Evolutionary conservation across 2,329 filamentous ascomycete genomes (phyloP), one percentile per base, ranked within the genome.

Genomic region (Sporothrix luriei): DNA sequence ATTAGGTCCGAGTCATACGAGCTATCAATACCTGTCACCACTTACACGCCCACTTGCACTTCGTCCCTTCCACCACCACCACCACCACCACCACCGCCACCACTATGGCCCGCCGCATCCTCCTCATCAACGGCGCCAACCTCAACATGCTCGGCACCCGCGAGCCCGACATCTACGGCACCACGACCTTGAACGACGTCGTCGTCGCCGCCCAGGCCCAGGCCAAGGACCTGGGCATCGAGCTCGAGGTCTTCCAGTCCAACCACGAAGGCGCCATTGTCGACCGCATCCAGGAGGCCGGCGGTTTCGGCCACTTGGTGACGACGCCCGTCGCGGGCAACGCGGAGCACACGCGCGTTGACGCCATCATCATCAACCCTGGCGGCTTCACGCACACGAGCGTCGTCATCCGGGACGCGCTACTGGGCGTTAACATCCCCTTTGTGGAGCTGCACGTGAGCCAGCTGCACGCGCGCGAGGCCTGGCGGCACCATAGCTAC

Each of bases 91-190:
- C 40, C 40, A 66, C 14, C 1, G 21, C 24, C 13, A 19, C 43
- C 43, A 66, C n/a, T 11, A 82, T 81, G 78, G 71, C 78, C 43
- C 79, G 78, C 70, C 78, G 75, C 68, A 88, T 93, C 76, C 88
- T 93, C 74, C 83, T 93, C 73, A 88, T 93, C 81, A 93, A 93
- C 79, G 91, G 91, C n/a, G 90, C 91, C 43, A 94, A 94, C 78
- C 88, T 94, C 75, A 93, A 93, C 80, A 88, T 94, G 65, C 85
- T 94, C 40, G 91, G 91, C 48, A 90, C 87, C 14, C 85, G 91
- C 26, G 91, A 94, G 77, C 91, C 91, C 19, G 81, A 87, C 38
- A 84, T 92, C 75, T 93, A 94, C 80, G 91, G 91, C 76, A 83
- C 82, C 71, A 88, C 87, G 0, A 92, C 90, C 0, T 87, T 94